Base-by-base conservation (phyloP, 306 rosid genomes). In the Potentilla sterilis region DNA sequence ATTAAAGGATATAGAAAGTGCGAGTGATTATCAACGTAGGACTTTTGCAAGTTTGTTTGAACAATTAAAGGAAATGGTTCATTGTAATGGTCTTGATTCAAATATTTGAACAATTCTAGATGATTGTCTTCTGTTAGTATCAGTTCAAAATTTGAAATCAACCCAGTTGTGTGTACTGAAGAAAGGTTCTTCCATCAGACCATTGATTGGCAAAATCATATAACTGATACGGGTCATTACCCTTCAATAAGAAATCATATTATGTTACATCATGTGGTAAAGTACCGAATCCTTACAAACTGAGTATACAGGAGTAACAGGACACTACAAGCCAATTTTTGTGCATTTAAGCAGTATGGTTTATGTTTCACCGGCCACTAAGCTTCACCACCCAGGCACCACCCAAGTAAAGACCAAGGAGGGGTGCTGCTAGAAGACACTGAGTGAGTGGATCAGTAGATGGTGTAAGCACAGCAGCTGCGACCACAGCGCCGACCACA, bases 381-480 rank as follows among this genome's bases (percentile, higher is more conserved):
- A 94, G 87, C 88, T 94, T 94, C 77, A 94, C 97, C 83, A 80
- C 43, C 98, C 98, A 94, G 32, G 98, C 98, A 43, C 98, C 97
- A 24, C 97, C 96, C 40, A 94, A 70, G 88, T 94, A 91, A 72
- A 94, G 97, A 63, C 95, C 98, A 52, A 92, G 82, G 1, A 94
- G 59, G 2, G 97, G 96, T 35, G 85, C 90, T 4, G 97, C 98
- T 67, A 94, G 84, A 86, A 94, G 98, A 72, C 83, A 21, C 81
- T 91, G 98, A 55, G 98, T 94, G 51, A 94, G 90, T 51, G 98
- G 97, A 69, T 92, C 97, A 0, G 98, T 94, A 16, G 97, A 94
- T 0, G 97, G 97, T 1, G 96, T 94, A 49, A 94, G 89, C 54
- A 94, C 70, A 4, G 98, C 97, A 32, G 97, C 98, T 38, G 81